phyloP scores from a whole-genome alignment of 306 rosid species.

The Senna tora region DNA sequence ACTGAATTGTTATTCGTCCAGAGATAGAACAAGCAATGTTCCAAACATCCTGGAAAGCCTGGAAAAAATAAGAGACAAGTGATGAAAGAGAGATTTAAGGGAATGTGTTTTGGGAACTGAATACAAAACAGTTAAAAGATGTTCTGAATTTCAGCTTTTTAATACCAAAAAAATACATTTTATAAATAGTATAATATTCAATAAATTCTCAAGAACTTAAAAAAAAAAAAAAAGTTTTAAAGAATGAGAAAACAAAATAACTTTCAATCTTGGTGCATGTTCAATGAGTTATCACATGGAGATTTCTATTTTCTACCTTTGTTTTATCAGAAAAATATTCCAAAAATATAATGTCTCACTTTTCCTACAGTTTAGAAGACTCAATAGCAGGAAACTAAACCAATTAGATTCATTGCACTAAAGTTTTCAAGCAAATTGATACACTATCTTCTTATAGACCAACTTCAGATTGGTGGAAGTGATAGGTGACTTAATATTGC shows the following conservation, averaged over 20 bases:
- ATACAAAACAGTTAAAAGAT: too few relatives aligned
- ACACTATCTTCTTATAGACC: too few relatives aligned
- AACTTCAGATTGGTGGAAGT: too few relatives aligned
- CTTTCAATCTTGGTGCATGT: neutral
- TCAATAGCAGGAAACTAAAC: neutral
- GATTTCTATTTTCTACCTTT: neutral
- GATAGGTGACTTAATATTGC: too few relatives aligned
- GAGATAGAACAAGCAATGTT: neutral
- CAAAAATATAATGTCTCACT: neutral
- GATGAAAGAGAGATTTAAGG: neutral
- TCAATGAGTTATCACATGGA: neutral
- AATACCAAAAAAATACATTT: too few relatives aligned
- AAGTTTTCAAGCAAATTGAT: neutral
- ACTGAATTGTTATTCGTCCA: constrained; percentile 3
- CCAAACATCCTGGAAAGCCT: constrained; percentile 14
- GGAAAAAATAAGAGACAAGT: neutral
- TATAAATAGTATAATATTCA: too few relatives aligned
- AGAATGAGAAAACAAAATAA: too few relatives aligned
- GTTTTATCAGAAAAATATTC: neutral
- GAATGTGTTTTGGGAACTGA: too few relatives aligned
- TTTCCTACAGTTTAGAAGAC: too few relatives aligned
- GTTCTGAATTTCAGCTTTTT: too few relatives aligned
- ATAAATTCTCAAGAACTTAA: too few relatives aligned
- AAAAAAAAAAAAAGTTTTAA: too few relatives aligned
- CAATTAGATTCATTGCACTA: neutral